A percentile compares a stretch with the other conserved stretches of the same genome.
phyloP scores from a whole-genome alignment of 352 stramenopile species.

The Elongisporangium undulatum region DNA sequence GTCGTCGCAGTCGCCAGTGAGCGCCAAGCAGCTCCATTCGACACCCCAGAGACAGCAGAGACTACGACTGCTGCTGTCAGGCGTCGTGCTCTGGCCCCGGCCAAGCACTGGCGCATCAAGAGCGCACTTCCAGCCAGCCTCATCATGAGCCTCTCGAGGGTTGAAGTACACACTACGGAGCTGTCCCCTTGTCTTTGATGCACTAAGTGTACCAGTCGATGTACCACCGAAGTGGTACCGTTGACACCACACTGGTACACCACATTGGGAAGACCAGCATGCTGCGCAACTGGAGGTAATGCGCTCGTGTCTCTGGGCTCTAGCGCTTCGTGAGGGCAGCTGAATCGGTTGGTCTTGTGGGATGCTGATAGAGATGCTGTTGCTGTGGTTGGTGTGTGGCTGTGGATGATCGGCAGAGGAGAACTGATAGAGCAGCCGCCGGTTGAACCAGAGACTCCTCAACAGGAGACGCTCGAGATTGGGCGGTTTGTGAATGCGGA shows the following conservation, averaged over 20 bases:
- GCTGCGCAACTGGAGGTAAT: neutral
- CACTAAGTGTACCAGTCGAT: neutral
- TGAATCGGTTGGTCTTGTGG: neutral
- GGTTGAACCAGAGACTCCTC: neutral
- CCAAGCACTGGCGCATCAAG: neutral
- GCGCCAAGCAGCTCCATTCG: neutral
- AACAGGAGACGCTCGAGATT: neutral
- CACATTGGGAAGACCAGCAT: neutral
- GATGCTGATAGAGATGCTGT: no score
- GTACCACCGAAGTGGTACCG: neutral
- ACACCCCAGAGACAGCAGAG: neutral
- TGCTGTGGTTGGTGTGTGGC: neutral
- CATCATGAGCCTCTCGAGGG: neutral
- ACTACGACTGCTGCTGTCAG: neutral
- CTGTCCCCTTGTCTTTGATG: neutral
- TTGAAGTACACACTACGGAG: neutral
- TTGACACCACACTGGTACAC: neutral
- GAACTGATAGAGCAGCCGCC: neutral
- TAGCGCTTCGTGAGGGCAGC: neutral
- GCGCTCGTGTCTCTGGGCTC: neutral
- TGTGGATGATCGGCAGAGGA: neutral
- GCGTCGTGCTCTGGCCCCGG: neutral
- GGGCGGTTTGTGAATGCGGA: neutral
- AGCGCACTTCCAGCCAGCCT: neutral
- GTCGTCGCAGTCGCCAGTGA: neutral